Evolutionary conservation across 2,329 filamentous ascomycete genomes (phyloP), one percentile per base, ranked within the genome.

Genomic region (Fusarium nematophilum): DNA sequence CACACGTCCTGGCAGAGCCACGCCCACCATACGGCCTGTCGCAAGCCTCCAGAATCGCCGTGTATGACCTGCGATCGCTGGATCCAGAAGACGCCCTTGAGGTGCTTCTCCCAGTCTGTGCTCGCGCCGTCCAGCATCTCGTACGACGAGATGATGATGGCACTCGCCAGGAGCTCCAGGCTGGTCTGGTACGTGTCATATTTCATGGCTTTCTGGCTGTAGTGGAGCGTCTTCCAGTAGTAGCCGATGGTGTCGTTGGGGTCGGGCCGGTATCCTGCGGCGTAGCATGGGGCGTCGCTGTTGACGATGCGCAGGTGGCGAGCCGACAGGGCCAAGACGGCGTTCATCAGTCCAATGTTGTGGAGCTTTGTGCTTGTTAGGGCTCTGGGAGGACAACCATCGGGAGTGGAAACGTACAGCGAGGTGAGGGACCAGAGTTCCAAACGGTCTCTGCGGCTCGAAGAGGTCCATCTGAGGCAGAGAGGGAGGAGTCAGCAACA

Each of bases 1-100:
- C 85, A 88, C 1, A 86, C 78, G 66, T 89, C 86, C 67, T 89
- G 86, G n/a, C 84, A 78, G 7, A 88, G 74, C 86, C 86, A 89
- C 2, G 82, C 80, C 86, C 86, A 89, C 86, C 86, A 89, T 0
- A 85, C 82, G 0, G 84, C 82, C 61, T 83, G 80, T 37, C 82
- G 77, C 0, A 88, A 72, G 0, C 84, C 83, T 2, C 81, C 80
- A 3, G 79, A 83, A 48, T 84, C 84, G 3, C 85, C 86, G 53
- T 88, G 78, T 44, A 86, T 85, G 40, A 86, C 78, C 57, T 86
- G 85, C 5, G 81, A 84, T 18, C 85, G 77, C 60, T 87, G 86
- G 37, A 88, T 88, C 83, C 85, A 88, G 65, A 88, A 89, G 3
- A 87, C 84, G 2, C 86, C 86, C 64, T 87, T 84, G 2, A 88